Base-by-base conservation (phyloP, 177 flowering plant species). In the Telopea speciosissima region DNA sequence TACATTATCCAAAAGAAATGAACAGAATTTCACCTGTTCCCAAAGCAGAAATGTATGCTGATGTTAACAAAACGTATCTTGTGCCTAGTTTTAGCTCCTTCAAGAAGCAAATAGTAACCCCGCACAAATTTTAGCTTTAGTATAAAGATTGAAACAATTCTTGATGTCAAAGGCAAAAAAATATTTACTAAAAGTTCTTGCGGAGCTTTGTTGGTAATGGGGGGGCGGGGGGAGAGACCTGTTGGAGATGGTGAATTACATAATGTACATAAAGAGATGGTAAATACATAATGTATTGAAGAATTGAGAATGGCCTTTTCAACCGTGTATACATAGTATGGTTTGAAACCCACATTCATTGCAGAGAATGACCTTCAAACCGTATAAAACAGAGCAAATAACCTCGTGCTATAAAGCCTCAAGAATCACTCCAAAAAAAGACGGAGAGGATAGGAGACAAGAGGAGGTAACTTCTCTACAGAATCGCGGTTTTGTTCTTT, bases 71-170 rank as follows among this genome's bases (percentile, higher is more conserved):
- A 89, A 14, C 75, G 85, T 62, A 94, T 87, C 54, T 87, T 85
- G 77, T 92, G 97, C 67, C 70, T 86, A 79, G 85, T 72, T 77
- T 80, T 92, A 21, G 97, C 97, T 67, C 72, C 90, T 78, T 94
- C 98, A 71, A 97, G 92, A 65, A 94, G 86, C 83, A 90, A 83
- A 70, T 92, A 86, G 77, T 89, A 94, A 0, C 98, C 97, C 98
- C 92, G 85, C 72, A 75, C 36, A 70, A 42, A 67, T 17, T 65
- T 8, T 3, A 13, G 11, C 13, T 44, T 44, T 10, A 44, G 14
- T 44, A 44, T 44, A 22, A 42, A 67, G 28, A 24, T 54, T 59
- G 67, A 68, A 61, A 14, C 60, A 44, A 40, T 3, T 9, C 49
- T 44, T 44, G 49, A 44, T 44, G 10, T 44, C 49, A 44, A 44